Evolutionary conservation across 1,284 basidiomycete species (phyloP), one percentile per base, ranked within the genome.

Genomic region (Puccinia horiana): DNA sequence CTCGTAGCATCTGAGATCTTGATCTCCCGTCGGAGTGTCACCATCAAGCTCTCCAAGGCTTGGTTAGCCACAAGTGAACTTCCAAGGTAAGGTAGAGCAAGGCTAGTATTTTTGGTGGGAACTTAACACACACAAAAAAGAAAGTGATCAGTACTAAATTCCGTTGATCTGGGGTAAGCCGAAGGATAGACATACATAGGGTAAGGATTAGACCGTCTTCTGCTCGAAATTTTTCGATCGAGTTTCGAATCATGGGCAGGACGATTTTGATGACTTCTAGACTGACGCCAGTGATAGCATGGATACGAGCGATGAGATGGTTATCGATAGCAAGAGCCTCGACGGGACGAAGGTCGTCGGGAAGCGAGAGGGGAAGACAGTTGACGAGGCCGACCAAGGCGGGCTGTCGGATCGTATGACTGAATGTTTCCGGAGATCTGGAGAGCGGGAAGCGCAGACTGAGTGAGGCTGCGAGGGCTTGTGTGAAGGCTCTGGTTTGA

Each of bases 181-280:
- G 16, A 44, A 35, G 44, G 29, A n/a, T 26, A 20, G 29, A 56
- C 72, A 52, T 29, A 81, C 79, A 81, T 47, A 81, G 56, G 16
- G 79, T 81, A 6, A 81, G 44, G 20, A 81, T 81, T 26, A 81
- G 42, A 3, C 56, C 70, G 37, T 81, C 70, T 23, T 63, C 32
- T 23, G 54, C 56, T 9, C 61, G n/a, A 12, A 49, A 26, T 47
- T 58, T 72, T 49, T 74, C 58, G 61, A 75, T 63, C 40, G 79
- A 81, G 52, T 81, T 74, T 2, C 79, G 79, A 14, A 81, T 67
- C 20, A 81, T 81, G 32, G 79, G 79, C 5, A 81, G 72, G n/a
- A 81, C 44, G n/a, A 75, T 11, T 29, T 81, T 81, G 42, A 81
- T 26, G 40, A 81, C 35, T 5, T 75, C 72, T 8, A 81, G 58